Evolutionary conservation across 805 yeast genomes (phyloP).

Genomic region (Candida germanica): DNA sequence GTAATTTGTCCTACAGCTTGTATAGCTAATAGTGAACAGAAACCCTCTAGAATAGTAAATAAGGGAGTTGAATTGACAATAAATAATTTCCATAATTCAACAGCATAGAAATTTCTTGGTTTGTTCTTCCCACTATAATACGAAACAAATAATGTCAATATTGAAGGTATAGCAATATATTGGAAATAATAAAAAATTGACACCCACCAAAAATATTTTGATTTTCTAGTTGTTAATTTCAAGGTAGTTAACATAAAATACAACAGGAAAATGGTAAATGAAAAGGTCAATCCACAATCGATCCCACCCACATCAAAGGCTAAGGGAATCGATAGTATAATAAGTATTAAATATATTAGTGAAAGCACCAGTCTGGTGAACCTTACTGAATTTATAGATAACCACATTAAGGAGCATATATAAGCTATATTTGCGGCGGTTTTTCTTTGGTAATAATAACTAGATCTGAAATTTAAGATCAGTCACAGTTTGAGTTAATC

Average conservation of each 20-base stretch:
- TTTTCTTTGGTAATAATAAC: too few relatives aligned
- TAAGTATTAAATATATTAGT: conserved; percentile 59
- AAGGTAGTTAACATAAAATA: conserved; percentile 74
- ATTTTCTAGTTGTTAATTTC: conserved; percentile 49
- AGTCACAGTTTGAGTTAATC: too few relatives aligned
- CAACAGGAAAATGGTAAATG: conserved; percentile 54
- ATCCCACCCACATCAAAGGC: conserved; percentile 94
- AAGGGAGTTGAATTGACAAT: conserved; percentile 82
- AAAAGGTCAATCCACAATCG: conserved; percentile 82
- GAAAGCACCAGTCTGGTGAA: conserved; percentile 32
- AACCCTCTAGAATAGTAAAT: conserved; percentile 88
- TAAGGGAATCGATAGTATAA: conserved; percentile 81
- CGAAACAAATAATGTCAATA: conserved; percentile 66
- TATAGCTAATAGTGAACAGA: conserved; percentile 85
- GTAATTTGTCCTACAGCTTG: conserved; percentile 88
- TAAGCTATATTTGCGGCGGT: too few relatives aligned
- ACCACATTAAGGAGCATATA: too few relatives aligned
- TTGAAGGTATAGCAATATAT: conserved; percentile 76
- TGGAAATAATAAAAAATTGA: conserved; percentile 69
- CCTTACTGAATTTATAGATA: too few relatives aligned
- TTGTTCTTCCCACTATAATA: conserved; percentile 35
- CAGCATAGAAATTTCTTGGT: conserved; percentile 13
- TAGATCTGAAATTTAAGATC: too few relatives aligned
- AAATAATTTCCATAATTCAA: conserved; percentile 68
- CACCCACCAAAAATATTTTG: conserved; percentile 43